phyloP scores from a whole-genome alignment of 2,329 filamentous ascomycete species.

The Zasmidium angulare region DNA sequence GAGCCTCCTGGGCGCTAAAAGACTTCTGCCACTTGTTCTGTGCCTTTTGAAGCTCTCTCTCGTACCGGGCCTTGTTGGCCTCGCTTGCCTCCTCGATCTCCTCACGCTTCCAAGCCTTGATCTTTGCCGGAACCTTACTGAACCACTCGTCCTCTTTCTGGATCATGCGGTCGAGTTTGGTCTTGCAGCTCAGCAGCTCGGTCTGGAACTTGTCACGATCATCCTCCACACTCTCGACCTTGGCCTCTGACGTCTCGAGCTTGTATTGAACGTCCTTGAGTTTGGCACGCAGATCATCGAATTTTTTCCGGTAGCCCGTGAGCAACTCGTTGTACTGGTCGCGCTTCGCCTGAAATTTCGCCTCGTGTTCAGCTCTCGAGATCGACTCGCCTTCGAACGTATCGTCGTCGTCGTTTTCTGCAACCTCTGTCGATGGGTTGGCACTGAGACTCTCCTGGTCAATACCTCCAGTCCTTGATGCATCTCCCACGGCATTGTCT shows the following conservation, averaged over 20 bases:
- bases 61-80: neutral
- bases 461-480: neutral
- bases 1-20: neutral
- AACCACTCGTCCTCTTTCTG: slow-evolving; percentile 1
- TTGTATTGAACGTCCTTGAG: too few species aligned
- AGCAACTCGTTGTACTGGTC: neutral
- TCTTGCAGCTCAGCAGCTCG: neutral
- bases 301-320: neutral
- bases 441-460: neutral
- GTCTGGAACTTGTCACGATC: too few species aligned
- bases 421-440: too few species aligned
- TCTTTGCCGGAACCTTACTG: neutral
- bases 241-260: too few species aligned
- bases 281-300: too few species aligned
- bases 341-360: neutral
- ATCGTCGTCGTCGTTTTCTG: too few species aligned
- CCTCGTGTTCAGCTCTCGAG: neutral
- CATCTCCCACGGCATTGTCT: neutral
- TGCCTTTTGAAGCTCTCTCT: slow-evolving; percentile 6
- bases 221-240: too few species aligned
- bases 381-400: too few species aligned
- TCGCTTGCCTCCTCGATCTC: neutral
- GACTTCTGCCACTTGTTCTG: neutral
- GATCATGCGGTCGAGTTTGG: neutral
- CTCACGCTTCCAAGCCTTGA: neutral